Base-by-base conservation (phyloP, 225 moss, liverwort and hornwort genomes). In the Bryum argenteum region DNA sequence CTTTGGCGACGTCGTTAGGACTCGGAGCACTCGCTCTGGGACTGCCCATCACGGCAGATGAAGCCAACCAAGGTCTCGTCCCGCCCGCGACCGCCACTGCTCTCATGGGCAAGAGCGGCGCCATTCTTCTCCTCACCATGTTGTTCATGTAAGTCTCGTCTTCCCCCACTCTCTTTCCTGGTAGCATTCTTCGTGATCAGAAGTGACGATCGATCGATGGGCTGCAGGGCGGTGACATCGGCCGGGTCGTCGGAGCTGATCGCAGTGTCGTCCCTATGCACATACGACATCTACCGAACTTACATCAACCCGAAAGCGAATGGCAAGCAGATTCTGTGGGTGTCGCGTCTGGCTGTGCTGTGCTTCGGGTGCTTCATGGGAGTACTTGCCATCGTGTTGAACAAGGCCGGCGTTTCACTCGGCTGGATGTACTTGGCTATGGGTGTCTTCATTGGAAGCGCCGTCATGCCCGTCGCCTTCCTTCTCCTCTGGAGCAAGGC, bases 351-450 rank as follows among this genome's bases (percentile, higher is more conserved):
- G 8, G 45, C 85, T 16, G 88, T 91, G 58, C 28, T 91, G n/a
- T 12, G 42, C 9, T 90, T 94, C 61, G 91, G 94, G 1, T 76
- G 88, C 77, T 84, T 94, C 66, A 94, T 94, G 91, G 94, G 94
- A 19, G 91, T 91, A 45, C 75, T 94, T 73, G 94, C 91, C 15
- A 78, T 82, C 74, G 3, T 88, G 18, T 68, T 94, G 62, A 94
- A 94, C 77, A 74, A 75, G 28, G 91, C 90, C 5, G 88, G 94
- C 2, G 91, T 94, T 41, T 91, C 91, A 5, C 71, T 94, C 0
- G 90, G 94, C 8, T 94, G 94, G 94, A 91, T 94, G 91, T 91
- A 91, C 58, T 61, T 90, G 68, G 91, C 91, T n/a, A 94, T 94
- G 94, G 91, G 91, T 21, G 88, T 94, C 7, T 88, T 94, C 77